Evolutionary conservation across 208 protist species (phyloP), one percentile per base, ranked within the genome.

Genomic region (Acanthamoeba divionensis): DNA sequence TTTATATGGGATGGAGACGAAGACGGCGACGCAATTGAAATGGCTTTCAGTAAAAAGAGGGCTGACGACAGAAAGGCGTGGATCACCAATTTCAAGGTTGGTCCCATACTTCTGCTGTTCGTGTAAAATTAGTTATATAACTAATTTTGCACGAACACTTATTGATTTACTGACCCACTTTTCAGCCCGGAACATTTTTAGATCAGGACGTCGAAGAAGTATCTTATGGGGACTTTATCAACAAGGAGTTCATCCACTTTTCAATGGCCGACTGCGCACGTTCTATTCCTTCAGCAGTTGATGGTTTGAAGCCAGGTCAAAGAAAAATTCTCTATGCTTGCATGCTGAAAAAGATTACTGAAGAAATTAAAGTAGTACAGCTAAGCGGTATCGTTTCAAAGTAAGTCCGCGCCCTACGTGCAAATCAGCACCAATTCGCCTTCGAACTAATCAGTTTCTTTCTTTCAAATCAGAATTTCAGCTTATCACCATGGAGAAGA

Each of bases 401-500:
- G 12, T 48, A 65, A 36, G 62, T 82, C 33, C 18, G n/a, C 52
- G 21, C n/a, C 21, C n/a, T 21, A 60, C n/a, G 21, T 60, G 52
- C 52, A 21, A 21, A 60, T 60, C 52, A 60, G 21, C 60, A 73
- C 24, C 21, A 29, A 83, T 69, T 83, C n/a, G 13, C n/a, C n/a
- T 77, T 66, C 21, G 69, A n/a, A 21, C 33, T 52, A 21, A 21
- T 90, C 85, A 75, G 47, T 79, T 85, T 66, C 21, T n/a, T 85
- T 55, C 73, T 38, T 92, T 91, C 33, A 98, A 99, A n/a, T 96
- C 98, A 55, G 98, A 99, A 95, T 99, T 85, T 97, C 97, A 7
- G 98, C 99, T 10, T 99, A 99, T 96, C 99, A 99, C 93, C 99
- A 99, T 93, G 99, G 99, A 54, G 99, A 99, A 94, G 90, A 94